Base-by-base conservation (phyloP, 306 rosid genomes). In the Castanea mollissima region DNA sequence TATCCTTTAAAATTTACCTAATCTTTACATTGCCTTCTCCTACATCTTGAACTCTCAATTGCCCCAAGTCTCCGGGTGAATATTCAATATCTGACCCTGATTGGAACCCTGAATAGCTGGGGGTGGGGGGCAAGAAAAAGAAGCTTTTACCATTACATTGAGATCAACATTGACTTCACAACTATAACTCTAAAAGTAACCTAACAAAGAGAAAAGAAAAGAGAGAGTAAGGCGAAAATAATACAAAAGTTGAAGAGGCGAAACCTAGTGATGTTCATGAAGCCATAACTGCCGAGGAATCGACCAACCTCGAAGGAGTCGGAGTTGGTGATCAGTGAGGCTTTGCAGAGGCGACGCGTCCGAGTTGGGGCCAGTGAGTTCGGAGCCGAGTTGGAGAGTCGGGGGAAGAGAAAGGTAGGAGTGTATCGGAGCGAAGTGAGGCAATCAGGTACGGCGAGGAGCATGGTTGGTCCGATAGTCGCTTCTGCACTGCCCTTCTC, bases 271-370 rank as follows among this genome's bases (percentile, higher is more conserved):
- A 94, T 55, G 56, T 94, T 94, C 85, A 94, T 90, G 93, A 94
- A 94, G 78, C 97, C 99, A 77, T 94, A 94, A 90, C 87, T 91
- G 12, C 97, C 99, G 23, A 94, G 82, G 77, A 92, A 86, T 49
- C 93, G 90, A 25, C 99, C 99, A 14, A 94, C 99, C 90, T 92
- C 89, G 85, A 94, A 94, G 38, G 85, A 94, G 52, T 94, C 91
- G 12, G 99, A 85, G 85, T 74, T 75, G 13, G 94, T 82, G 80
- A 92, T 84, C 27, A 92, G 88, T 19, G 72, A 82, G 21, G 90
- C 88, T 59, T 80, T 84, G 52, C 89, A 78, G n/a, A 31, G n/a
- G 34, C 83, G 83, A 70, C 35, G 52, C 14, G 78, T 23, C 73
- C 86, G 87, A 77, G 63, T 64, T 75, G 70, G 34, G 58, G 19